Conservation (phyloP, 163 green algal species). For the Chloromonas sp. region DNA sequence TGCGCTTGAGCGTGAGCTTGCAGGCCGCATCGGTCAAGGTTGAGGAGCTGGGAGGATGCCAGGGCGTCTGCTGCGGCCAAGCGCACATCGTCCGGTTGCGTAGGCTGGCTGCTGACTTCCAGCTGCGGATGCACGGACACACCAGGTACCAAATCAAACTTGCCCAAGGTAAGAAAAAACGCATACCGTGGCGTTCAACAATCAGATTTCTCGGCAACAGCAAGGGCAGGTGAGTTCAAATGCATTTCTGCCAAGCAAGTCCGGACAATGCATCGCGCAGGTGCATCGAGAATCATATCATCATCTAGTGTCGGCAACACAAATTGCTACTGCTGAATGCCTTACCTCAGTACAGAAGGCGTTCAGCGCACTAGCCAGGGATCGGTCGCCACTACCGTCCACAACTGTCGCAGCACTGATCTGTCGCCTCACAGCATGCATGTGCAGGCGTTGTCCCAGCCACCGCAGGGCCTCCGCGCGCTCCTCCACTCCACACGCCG, state of each 20-base stretch:
- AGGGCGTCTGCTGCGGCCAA: conserved; percentile 26
- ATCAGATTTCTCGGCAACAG: too few relatives aligned
- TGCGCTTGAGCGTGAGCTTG: too few relatives aligned
- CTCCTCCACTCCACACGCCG: conserved; percentile 24
- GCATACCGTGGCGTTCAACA: too few relatives aligned
- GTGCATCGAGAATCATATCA: not conserved
- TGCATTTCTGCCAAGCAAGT: too few relatives aligned
- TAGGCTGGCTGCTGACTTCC: conserved; percentile 5
- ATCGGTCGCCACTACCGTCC: too few relatives aligned
- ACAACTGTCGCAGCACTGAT: not conserved
- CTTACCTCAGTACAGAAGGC: not conserved
- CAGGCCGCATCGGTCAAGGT: not conserved
- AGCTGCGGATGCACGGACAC: not conserved
- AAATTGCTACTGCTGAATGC: not conserved
- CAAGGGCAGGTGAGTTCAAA: too few relatives aligned
- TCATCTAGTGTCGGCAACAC: not conserved
- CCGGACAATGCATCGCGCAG: not conserved
- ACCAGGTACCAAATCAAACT: too few relatives aligned
- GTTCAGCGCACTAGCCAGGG: not conserved
- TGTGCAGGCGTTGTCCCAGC: conserved; percentile 13
- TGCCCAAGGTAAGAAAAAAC: too few relatives aligned
- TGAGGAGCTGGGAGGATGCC: conserved; percentile 21
- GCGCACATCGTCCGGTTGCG: conserved; percentile 36
- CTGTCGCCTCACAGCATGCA: too few relatives aligned
- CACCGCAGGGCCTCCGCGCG: conserved; percentile 38